Conservation (phyloP, 2,329 filamentous ascomycete species). For the Microdochium trichocladiopsis region DNA sequence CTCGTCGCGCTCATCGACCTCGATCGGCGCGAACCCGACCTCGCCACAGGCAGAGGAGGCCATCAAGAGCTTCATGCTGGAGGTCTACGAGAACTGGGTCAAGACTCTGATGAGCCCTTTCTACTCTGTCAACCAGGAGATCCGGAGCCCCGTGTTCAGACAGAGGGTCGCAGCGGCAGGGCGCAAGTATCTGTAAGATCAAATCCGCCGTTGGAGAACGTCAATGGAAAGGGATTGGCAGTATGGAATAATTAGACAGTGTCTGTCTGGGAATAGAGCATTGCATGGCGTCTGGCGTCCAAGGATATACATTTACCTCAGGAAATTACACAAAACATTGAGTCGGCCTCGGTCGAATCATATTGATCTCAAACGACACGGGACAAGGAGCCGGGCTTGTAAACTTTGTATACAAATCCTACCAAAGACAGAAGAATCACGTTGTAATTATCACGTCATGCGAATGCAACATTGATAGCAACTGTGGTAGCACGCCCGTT, state of each 20-base stretch:
- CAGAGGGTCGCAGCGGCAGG: constrained; percentile 77
- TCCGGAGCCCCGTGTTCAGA: constrained; percentile 82
- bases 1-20: constrained; percentile 53
- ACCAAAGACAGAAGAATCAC: no score
- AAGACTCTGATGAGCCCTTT: constrained; percentile 98
- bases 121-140: constrained; percentile 76
- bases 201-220: no score
- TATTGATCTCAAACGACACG: no score
- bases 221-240: no score
- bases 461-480: neutral
- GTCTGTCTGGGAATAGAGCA: neutral
- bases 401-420: no score
- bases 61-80: constrained; percentile 86
- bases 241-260: no score
- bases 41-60: constrained; percentile 91
- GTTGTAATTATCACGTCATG: neutral
- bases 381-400: no score
- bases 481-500: neutral
- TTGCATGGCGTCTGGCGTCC: neutral
- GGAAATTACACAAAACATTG: neutral
- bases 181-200: constrained; percentile 74
- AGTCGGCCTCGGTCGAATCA: neutral
- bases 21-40: constrained; percentile 76
- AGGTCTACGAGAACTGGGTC: constrained; percentile 94
- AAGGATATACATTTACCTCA: neutral